A percentile compares a stretch with the other conserved stretches of the same genome.
Conservation (phyloP, 805 yeast species). For the Hanseniaspora nectarophila region DNA sequence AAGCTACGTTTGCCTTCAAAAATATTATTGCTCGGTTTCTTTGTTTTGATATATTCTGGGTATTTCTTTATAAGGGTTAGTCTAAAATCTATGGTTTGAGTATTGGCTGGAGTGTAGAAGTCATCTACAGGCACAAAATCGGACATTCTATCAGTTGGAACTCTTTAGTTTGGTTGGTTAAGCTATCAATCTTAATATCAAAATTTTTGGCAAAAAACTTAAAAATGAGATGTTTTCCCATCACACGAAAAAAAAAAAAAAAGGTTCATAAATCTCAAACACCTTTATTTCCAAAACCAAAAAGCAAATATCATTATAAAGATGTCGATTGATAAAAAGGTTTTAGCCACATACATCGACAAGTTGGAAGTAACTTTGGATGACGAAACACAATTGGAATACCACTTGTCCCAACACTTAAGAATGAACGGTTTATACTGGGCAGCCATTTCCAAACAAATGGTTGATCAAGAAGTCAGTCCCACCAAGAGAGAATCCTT, state of each 20-base stretch:
- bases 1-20: background rate
- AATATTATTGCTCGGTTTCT: background rate
- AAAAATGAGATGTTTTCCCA: no score
- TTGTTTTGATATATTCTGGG: background rate
- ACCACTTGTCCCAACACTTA: slow-evolving; percentile 83
- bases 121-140: slow-evolving; percentile 37
- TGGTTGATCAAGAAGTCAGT: background rate
- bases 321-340: slow-evolving; percentile 24
- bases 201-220: no score
- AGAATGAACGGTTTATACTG: slow-evolving; percentile 88
- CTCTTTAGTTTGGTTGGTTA: background rate
- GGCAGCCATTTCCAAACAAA: slow-evolving; percentile 69
- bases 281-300: background rate
- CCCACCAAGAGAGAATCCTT: slow-evolving; percentile 38
- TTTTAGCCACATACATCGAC: background rate
- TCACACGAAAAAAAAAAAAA: background rate
- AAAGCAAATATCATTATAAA: background rate
- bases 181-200: background rate
- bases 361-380: background rate
- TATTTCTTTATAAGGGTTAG: slow-evolving; percentile 32
- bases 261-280: no score
- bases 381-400: slow-evolving; percentile 22
- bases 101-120: slow-evolving; percentile 70
- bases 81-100: slow-evolving; percentile 42
- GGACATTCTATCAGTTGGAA: background rate